Base-by-base conservation (phyloP, 257 asterid genomes). In the Plantago ovata region DNA sequence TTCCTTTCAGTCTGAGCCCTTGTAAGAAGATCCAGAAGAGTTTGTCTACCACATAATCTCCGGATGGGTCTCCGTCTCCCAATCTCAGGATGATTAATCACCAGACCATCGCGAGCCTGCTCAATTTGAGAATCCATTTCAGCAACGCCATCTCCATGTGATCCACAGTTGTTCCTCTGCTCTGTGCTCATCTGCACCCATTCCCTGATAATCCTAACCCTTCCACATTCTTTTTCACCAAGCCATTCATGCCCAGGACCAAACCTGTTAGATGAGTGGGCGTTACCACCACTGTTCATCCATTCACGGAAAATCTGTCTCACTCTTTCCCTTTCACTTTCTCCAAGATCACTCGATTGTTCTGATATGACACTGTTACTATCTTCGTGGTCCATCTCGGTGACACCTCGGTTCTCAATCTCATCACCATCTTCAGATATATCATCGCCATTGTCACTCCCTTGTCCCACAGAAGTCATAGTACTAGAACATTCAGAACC, bases 1-100 rank as follows among this genome's bases (percentile, higher is more conserved):
- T 75, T 73, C 73, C 86, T 79, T 70, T 93, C 95, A 65, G 56
- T 72, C 67, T 93, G 95, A 54, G 93, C 85, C 77, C 74, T 83
- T 56, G 61, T 45, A 63, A 85, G 83, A 69, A 93, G 90, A 79
- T 93, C 97, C 47, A 84, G 75, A 68, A 88, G 94, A 64, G 94
- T 84, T 62, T 93, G 97, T 69, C 98, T 82, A 48, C 97, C 98
- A 73, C 95, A 77, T 46, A 93, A 61, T 73, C 73, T 85, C 16
- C 87, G 73, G 23, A 87, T 76, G 47, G 84, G 81, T 64, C 72
- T 80, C 47, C 83, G 69, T 49, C 72, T 77, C 58, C 78, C 87
- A 66, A 18, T 46, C 61, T 77, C 81, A 16, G 73, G 74, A 50
- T 53, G 77, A 72, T 64, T 48, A 21, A 69, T 63, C 58, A 24